A percentile compares a stretch with the other conserved stretches of the same genome.
phyloP scores from a whole-genome alignment of 2,329 filamentous ascomycete genomes.

The Arthrobotrys megalospora region DNA sequence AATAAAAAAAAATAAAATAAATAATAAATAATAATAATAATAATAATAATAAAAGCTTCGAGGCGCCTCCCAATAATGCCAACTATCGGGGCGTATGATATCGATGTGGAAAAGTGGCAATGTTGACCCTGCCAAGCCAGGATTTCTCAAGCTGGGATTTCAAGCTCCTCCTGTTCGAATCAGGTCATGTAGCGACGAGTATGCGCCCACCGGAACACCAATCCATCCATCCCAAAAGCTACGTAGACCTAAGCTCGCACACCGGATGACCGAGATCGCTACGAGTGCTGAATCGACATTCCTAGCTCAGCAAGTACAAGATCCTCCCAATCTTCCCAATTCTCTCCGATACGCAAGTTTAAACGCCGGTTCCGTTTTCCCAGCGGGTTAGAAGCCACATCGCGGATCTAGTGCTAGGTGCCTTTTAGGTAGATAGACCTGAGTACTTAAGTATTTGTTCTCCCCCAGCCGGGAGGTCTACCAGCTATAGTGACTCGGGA shows the following conservation, averaged over 20 bases:
- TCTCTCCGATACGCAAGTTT: neutral
- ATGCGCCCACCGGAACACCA: constrained; percentile 16
- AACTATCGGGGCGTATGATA: no score
- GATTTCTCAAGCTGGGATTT: neutral
- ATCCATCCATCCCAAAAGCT: constrained; percentile 16
- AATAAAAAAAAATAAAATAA: no score
- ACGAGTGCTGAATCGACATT: constrained; percentile 2
- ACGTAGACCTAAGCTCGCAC: constrained; percentile 24
- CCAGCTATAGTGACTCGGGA: neutral
- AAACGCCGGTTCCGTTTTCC: constrained; percentile 18
- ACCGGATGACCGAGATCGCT: constrained; percentile 2
- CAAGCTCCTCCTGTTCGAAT: constrained; percentile 20
- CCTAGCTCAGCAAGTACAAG: neutral
- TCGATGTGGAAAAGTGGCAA: no score
- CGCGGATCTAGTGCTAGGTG: neutral
- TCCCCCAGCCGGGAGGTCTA: neutral
- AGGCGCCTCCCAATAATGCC: no score
- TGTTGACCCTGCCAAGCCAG: constrained; percentile 4
- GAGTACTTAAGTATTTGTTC: constrained; percentile 1
- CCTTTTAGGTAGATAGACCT: no score
- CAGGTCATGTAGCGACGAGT: constrained; percentile 28
- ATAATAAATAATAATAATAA: no score
- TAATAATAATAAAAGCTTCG: no score
- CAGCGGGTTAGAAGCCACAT: constrained; percentile 22
- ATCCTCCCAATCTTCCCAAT: neutral